Evolutionary conservation across 2,329 filamentous ascomycete species (phyloP).

Genomic region (Scytalidium sp.): DNA sequence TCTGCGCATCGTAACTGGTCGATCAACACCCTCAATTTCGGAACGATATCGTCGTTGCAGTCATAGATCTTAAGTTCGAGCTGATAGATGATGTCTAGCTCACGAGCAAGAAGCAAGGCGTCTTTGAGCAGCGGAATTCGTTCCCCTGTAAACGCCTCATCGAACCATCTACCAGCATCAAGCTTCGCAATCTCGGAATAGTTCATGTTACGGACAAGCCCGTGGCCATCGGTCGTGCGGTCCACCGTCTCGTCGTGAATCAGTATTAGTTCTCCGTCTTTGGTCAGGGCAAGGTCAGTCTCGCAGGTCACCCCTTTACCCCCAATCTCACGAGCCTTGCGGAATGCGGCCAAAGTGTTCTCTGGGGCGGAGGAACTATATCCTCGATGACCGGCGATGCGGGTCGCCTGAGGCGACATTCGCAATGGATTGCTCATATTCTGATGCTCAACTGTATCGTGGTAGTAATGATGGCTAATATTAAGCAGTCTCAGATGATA

Average conservation of each 20-base stretch:
- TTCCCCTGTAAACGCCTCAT: background rate
- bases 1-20: background rate
- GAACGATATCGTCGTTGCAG: constrained; percentile 1
- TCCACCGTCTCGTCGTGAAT: constrained; percentile 5
- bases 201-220: constrained; percentile 2
- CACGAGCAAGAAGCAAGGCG: background rate
- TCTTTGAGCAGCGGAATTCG: background rate
- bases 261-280: constrained; percentile 1
- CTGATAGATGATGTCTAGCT: constrained; percentile 1
- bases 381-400: constrained; percentile 1
- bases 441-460: background rate
- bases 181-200: constrained; percentile 3
- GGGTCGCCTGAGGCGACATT: background rate
- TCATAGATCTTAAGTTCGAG: constrained; percentile 3
- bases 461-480: no score
- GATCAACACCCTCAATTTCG: constrained; percentile 1
- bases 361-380: constrained; percentile 2
- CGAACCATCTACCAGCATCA: constrained; percentile 4
- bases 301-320: constrained; percentile 1
- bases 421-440: constrained; percentile 1
- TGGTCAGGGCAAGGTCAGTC: constrained; percentile 2
- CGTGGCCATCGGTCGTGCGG: constrained; percentile 1
- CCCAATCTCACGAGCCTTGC: background rate
- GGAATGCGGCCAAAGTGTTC: constrained; percentile 1
- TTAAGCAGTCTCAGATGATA: no score